These are phyloP conservation scores for Clarkia xantiana DNA, from an alignment of 345 rosid genomes.

Conservation along the genomic window DNA sequence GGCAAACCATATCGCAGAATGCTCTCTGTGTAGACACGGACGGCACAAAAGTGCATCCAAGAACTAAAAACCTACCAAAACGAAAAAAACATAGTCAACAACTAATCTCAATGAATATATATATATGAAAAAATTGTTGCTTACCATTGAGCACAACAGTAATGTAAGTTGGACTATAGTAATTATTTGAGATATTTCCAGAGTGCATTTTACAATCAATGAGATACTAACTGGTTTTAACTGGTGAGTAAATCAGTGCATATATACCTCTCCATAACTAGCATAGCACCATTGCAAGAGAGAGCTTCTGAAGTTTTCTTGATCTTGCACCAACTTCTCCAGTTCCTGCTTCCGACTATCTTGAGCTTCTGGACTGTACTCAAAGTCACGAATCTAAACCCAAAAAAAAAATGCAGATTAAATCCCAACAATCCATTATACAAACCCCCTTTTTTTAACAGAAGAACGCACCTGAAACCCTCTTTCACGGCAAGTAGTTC, in stretches of 20 bases:
- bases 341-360: constrained; percentile 75
- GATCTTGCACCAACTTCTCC: constrained; percentile 60
- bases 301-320: constrained; percentile 66
- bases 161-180: too few relatives aligned
- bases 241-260: background rate
- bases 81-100: too few relatives aligned
- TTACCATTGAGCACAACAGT: too few relatives aligned
- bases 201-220: too few relatives aligned
- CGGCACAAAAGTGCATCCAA: constrained; percentile 99
- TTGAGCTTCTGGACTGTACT: constrained; percentile 77
- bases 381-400: constrained; percentile 65
- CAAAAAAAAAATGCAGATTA: background rate
- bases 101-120: too few relatives aligned
- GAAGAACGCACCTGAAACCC: constrained; percentile 69
- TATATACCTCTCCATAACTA: constrained; percentile 85
- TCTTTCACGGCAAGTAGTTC: constrained; percentile 63
- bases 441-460: background rate
- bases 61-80: constrained; percentile 58
- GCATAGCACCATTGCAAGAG: constrained; percentile 98
- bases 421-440: too few relatives aligned
- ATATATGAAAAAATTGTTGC: too few relatives aligned
- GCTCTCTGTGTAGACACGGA: constrained; percentile 89
- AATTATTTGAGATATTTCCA: too few relatives aligned
- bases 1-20: constrained; percentile 98
- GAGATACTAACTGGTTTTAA: too few relatives aligned